phyloP scores from a whole-genome alignment of 768 basidiomycete genomes.

The Daedaleopsis sinensis region DNA sequence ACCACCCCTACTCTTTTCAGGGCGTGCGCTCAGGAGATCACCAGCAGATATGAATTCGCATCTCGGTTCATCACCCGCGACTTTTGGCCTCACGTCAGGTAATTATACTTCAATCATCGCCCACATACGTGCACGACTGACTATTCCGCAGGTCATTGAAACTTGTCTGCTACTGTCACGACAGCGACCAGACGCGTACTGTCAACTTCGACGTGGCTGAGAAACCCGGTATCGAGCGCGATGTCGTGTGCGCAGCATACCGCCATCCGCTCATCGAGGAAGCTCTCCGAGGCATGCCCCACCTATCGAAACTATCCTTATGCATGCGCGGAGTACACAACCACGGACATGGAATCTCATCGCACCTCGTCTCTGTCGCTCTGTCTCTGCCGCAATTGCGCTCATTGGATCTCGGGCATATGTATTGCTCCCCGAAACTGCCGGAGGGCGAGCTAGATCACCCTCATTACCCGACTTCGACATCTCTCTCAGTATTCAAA shows the following conservation, averaged over 20 bases:
- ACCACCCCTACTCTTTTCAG: neutral
- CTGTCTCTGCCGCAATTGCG: neutral
- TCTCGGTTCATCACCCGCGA: neutral
- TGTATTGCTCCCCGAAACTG: neutral
- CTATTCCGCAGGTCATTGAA: neutral
- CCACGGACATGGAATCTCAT: neutral
- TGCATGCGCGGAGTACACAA: neutral
- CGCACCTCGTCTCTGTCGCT: neutral
- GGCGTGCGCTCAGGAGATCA: neutral
- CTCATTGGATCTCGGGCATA: neutral
- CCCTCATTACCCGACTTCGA: neutral
- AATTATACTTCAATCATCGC: neutral
- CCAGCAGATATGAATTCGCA: neutral
- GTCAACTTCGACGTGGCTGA: neutral
- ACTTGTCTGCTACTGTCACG: neutral
- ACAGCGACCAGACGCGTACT: neutral
- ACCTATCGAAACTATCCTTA: neutral
- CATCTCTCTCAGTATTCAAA: neutral
- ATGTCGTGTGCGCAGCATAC: neutral
- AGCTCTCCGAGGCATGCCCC: neutral
- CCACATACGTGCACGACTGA: neutral
- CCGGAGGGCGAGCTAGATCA: neutral
- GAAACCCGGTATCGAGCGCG: neutral
- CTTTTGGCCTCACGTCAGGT: neutral
- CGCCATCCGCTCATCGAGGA: neutral